These are phyloP conservation scores for Fusarium clavum DNA, from an alignment of 2,329 filamentous ascomycete genomes.

Conservation along the genomic window DNA sequence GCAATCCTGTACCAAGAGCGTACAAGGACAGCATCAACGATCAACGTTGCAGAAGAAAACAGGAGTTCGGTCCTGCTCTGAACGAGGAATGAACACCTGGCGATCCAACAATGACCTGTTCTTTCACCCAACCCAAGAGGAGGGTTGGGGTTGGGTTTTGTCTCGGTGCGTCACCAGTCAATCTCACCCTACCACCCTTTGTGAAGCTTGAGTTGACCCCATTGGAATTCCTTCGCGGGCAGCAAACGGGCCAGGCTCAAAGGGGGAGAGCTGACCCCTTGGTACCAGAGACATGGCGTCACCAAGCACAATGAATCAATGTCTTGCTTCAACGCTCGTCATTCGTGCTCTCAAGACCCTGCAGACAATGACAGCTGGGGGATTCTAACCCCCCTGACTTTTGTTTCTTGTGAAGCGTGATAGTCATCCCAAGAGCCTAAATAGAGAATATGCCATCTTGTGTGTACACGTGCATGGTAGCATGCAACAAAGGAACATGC, in stretches of 20 bases:
- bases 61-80: slow-evolving; percentile 1
- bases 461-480: slow-evolving; percentile 23
- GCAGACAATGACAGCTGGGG: slow-evolving; percentile 30
- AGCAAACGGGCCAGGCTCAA: slow-evolving; percentile 24
- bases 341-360: slow-evolving; percentile 35
- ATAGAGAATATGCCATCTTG: slow-evolving; percentile 4
- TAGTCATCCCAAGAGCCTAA: slow-evolving; percentile 6
- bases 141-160: slow-evolving; percentile 17
- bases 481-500: slow-evolving; percentile 11
- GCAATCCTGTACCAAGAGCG: neutral
- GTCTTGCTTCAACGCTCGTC: slow-evolving; percentile 23
- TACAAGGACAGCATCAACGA: slow-evolving; percentile 2
- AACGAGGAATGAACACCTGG: slow-evolving; percentile 25
- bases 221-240: slow-evolving; percentile 28
- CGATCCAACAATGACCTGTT: slow-evolving; percentile 21
- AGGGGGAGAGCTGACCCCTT: slow-evolving; percentile 28
- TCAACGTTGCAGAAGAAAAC: slow-evolving; percentile 13
- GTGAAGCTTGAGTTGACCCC: slow-evolving; percentile 13
- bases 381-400: slow-evolving; percentile 30
- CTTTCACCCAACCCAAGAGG: slow-evolving; percentile 5
- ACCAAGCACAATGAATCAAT: slow-evolving; percentile 27
- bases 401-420: slow-evolving; percentile 21
- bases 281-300: slow-evolving; percentile 33
- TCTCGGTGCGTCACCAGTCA: slow-evolving; percentile 34
- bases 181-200: slow-evolving; percentile 35